These are phyloP conservation scores for Cucumis hystrix DNA, from an alignment of 306 rosid genomes.

Conservation along the genomic window DNA sequence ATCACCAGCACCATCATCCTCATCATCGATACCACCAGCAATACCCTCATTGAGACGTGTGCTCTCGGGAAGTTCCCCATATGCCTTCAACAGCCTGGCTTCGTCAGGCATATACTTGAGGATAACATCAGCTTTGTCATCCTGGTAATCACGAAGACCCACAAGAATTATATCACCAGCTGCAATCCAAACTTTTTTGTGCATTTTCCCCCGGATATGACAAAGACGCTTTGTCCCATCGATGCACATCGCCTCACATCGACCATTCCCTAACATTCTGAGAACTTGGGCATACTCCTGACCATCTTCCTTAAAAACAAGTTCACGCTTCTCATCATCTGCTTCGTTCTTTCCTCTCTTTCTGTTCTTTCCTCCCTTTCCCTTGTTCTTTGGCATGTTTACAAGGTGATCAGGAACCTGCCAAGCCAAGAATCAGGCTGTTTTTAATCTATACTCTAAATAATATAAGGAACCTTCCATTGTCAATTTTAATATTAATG, in stretches of 20 bases:
- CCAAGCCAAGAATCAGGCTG: no score
- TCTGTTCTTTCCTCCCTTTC: slow-evolving; percentile 60
- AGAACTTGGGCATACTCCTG: slow-evolving; percentile 51
- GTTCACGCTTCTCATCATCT: slow-evolving; percentile 45
- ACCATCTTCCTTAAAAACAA: slow-evolving; percentile 53
- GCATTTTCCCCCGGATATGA: slow-evolving; percentile 53
- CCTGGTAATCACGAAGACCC: slow-evolving; percentile 46
- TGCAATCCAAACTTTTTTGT: slow-evolving; percentile 62
- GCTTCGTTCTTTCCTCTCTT: slow-evolving; percentile 59
- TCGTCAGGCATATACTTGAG: slow-evolving; percentile 56
- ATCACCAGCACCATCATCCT: slow-evolving; percentile 28
- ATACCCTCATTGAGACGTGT: slow-evolving; percentile 39
- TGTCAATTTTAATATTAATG: no score
- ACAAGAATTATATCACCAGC: slow-evolving; percentile 52
- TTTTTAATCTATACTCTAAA: no score
- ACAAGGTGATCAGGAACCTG: neutral
- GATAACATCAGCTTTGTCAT: slow-evolving; percentile 56
- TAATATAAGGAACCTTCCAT: no score
- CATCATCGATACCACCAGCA: slow-evolving; percentile 44
- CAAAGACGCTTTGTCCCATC: slow-evolving; percentile 47
- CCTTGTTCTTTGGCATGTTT: slow-evolving; percentile 53
- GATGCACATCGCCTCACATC: slow-evolving; percentile 44
- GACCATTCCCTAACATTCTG: slow-evolving; percentile 45
- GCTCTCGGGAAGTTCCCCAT: slow-evolving; percentile 45
- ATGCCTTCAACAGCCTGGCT: slow-evolving; percentile 52